Evolutionary conservation across 441 rosid species (phyloP).

Genomic region (Mallotus japonicus): DNA sequence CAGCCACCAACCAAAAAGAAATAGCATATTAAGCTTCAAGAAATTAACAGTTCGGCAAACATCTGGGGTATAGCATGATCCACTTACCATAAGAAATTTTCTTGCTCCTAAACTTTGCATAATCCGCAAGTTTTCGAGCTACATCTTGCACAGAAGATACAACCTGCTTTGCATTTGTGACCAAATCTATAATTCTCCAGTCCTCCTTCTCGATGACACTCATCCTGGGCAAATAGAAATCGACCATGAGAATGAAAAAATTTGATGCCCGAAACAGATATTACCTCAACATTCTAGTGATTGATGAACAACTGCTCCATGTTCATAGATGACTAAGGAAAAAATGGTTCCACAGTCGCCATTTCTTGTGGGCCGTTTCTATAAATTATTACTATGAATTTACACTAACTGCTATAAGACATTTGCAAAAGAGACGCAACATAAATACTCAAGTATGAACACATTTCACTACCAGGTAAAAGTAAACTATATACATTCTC

Average conservation of each 20-base stretch:
- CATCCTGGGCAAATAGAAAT: constrained; percentile 51
- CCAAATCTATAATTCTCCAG: constrained; percentile 77
- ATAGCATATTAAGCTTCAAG: constrained; percentile 3
- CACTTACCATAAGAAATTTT: constrained; percentile 49
- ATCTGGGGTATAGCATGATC: not conserved
- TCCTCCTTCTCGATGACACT: constrained; percentile 79
- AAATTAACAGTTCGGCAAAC: constrained; percentile 2
- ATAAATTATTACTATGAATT: not conserved
- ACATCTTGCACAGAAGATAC: constrained; percentile 88
- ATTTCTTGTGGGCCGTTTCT: not conserved
- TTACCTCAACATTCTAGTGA: not conserved
- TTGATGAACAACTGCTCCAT: not conserved
- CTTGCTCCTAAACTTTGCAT: constrained; percentile 59
- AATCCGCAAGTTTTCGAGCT: constrained; percentile 79
- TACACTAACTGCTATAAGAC: not conserved
- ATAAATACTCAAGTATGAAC: not conserved
- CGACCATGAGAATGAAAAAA: not conserved
- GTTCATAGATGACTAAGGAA: not conserved
- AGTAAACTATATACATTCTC: not conserved
- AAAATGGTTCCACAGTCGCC: not conserved
- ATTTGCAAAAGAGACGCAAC: not conserved
- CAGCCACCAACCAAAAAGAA: not conserved
- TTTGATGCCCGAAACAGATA: not conserved
- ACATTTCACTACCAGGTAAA: not conserved
- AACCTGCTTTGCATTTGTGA: constrained; percentile 84